Evolutionary conservation across 495 filamentous ascomycete species (phyloP).

Genomic region (Aspergillus sclerotiicarbonarius): DNA sequence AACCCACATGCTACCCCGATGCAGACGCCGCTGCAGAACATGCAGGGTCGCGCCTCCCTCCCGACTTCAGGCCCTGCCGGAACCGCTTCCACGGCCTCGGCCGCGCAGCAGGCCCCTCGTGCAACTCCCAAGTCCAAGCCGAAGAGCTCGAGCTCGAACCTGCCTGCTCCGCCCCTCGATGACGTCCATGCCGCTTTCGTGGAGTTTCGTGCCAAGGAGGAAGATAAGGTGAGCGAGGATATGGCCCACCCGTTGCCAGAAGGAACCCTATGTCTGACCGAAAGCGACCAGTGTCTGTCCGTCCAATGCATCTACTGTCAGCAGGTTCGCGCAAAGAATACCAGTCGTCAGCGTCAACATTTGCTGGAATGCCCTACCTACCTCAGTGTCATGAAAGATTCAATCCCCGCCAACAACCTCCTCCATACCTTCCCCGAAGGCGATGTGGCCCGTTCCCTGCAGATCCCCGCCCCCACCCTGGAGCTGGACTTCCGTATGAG

Average conservation of each 20-base stretch:
- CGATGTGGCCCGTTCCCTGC: constrained; percentile 50
- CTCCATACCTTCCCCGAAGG: constrained; percentile 57
- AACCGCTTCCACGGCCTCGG: constrained; percentile 30
- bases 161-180: constrained; percentile 48
- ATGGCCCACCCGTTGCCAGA: background rate
- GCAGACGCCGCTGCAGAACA: constrained; percentile 42
- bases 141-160: constrained; percentile 36
- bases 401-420: constrained; percentile 57
- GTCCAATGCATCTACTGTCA: constrained; percentile 60
- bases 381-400: constrained; percentile 57
- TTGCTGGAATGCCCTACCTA: constrained; percentile 55
- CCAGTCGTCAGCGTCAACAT: constrained; percentile 55
- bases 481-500: constrained; percentile 64
- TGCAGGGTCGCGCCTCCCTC: constrained; percentile 40
- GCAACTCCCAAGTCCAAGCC: constrained; percentile 45
- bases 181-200: constrained; percentile 57
- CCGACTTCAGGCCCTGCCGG: constrained; percentile 35
- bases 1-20: constrained; percentile 45
- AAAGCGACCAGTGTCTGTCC: constrained; percentile 45
- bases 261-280: constrained; percentile 10
- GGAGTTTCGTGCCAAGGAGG: constrained; percentile 57
- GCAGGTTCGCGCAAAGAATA: constrained; percentile 57
- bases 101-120: constrained; percentile 31
- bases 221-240: constrained; percentile 48
- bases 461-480: constrained; percentile 54